phyloP scores from a whole-genome alignment of 2,329 filamentous ascomycete species.

The Verticillium nubilum region DNA sequence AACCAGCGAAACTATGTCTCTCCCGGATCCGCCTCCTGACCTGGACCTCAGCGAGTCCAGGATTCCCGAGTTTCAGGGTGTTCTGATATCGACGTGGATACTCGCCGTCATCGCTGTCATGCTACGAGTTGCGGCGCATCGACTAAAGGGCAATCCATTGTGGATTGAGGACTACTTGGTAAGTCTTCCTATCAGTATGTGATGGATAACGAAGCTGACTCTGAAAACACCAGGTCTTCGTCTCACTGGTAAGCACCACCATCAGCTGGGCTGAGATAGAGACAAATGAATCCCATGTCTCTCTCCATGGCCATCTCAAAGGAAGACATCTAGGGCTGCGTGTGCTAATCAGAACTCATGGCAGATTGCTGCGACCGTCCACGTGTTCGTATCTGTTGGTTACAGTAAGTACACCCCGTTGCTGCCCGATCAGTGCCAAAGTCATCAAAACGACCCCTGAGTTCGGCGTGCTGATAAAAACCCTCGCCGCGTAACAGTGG shows the following conservation, averaged over 20 bases:
- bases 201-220: background rate
- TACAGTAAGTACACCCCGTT: conserved; percentile 11
- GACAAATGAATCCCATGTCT: background rate
- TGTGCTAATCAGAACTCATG: background rate
- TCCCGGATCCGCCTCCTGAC: conserved; percentile 9
- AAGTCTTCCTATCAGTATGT: background rate
- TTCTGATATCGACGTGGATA: conserved; percentile 10
- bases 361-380: conserved; percentile 8
- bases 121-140: conserved; percentile 14
- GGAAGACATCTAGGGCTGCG: background rate
- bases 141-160: conserved; percentile 10
- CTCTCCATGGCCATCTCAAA: background rate
- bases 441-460: background rate
- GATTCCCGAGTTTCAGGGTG: conserved; percentile 10
- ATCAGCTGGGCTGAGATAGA: background rate
- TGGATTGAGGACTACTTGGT: conserved; percentile 21
- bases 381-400: conserved; percentile 10
- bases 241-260: conserved; percentile 12
- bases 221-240: background rate
- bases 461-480: background rate
- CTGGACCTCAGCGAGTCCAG: conserved; percentile 15
- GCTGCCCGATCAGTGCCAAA: too few relatives aligned
- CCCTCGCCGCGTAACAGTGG: conserved; percentile 5
- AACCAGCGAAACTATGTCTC: background rate
- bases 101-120: conserved; percentile 11